phyloP scores from a whole-genome alignment of 2,329 filamentous ascomycete genomes.

The Penicillium sp. region DNA sequence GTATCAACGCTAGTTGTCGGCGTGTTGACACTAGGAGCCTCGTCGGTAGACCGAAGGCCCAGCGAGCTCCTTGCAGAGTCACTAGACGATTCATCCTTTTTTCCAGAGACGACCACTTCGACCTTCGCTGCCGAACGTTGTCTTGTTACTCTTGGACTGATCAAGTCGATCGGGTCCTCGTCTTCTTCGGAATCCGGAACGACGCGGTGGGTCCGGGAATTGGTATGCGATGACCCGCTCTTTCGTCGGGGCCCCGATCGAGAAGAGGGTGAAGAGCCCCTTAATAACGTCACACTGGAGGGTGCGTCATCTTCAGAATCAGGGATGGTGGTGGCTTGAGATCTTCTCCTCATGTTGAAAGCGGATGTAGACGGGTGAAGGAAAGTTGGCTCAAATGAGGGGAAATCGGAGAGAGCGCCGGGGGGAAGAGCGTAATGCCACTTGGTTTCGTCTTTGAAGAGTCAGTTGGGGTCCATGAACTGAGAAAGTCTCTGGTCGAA shows the following conservation, averaged over 20 bases:
- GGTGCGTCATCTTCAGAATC: slow-evolving; percentile 26
- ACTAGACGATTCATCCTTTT: slow-evolving; percentile 26
- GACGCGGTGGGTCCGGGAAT: slow-evolving; percentile 16
- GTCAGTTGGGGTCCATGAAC: neutral
- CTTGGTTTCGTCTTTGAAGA: neutral
- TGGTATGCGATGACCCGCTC: slow-evolving; percentile 23
- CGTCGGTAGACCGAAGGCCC: slow-evolving; percentile 45
- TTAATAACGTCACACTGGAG: slow-evolving; percentile 19
- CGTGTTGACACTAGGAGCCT: slow-evolving; percentile 61
- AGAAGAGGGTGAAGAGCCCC: slow-evolving; percentile 16
- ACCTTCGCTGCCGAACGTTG: slow-evolving; percentile 2
- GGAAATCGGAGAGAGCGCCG: neutral
- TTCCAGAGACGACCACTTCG: slow-evolving; percentile 38
- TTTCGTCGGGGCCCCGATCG: slow-evolving; percentile 10
- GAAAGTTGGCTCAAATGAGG: neutral
- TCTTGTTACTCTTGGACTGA: slow-evolving; percentile 2
- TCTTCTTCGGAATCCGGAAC: slow-evolving; percentile 27
- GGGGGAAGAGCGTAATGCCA: neutral
- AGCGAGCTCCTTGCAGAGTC: slow-evolving; percentile 45
- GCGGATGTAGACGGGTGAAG: neutral
- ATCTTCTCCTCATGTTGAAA: slow-evolving; percentile 20
- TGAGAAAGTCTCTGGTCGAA: neutral
- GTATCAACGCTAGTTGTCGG: slow-evolving; percentile 63
- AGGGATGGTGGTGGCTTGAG: slow-evolving; percentile 14
- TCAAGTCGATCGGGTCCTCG: slow-evolving; percentile 15